Conservation (phyloP, 495 filamentous ascomycete species). For the Aspergillus sclerotiicarbonarius region DNA sequence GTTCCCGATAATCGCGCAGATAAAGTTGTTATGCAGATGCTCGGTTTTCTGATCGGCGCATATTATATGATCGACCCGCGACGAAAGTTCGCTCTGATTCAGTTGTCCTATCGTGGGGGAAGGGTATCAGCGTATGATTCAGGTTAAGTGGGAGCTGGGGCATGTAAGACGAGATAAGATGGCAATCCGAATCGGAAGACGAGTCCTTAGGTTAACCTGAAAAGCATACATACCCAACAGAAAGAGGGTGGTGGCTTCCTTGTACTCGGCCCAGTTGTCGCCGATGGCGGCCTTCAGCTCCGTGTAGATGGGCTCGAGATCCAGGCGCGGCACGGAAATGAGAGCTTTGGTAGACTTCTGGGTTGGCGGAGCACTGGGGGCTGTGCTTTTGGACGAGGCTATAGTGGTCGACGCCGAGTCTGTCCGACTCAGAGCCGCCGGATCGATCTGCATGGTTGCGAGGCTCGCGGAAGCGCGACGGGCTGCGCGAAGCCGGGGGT, state of each 20-base stretch:
- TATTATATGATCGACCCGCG: constrained; percentile 69
- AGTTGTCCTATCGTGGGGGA: constrained; percentile 60
- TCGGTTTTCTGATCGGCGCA: constrained; percentile 67
- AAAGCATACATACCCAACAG: constrained; percentile 65
- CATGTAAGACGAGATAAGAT: not conserved
- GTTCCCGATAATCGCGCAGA: constrained; percentile 84
- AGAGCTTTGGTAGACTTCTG: constrained; percentile 56
- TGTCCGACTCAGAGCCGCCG: constrained; percentile 74
- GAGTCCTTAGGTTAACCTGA: constrained; percentile 8
- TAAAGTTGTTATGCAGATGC: constrained; percentile 88
- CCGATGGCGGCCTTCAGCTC: constrained; percentile 76
- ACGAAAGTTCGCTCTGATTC: constrained; percentile 80
- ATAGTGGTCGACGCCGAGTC: constrained; percentile 59
- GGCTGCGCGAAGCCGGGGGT: constrained; percentile 44
- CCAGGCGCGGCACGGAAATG: constrained; percentile 77
- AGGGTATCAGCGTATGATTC: not conserved
- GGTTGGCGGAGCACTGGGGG: constrained; percentile 52
- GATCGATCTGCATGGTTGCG: constrained; percentile 76
- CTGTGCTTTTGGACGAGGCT: constrained; percentile 59
- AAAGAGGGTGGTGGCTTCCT: constrained; percentile 76
- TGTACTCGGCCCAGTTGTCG: constrained; percentile 87
- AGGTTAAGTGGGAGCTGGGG: not conserved
- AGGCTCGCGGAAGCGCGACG: constrained; percentile 42
- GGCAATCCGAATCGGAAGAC: not conserved
- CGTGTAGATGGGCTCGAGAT: constrained; percentile 86